Conservation (phyloP, 345 rosid genomes). For the Eucalyptus regnans region DNA sequence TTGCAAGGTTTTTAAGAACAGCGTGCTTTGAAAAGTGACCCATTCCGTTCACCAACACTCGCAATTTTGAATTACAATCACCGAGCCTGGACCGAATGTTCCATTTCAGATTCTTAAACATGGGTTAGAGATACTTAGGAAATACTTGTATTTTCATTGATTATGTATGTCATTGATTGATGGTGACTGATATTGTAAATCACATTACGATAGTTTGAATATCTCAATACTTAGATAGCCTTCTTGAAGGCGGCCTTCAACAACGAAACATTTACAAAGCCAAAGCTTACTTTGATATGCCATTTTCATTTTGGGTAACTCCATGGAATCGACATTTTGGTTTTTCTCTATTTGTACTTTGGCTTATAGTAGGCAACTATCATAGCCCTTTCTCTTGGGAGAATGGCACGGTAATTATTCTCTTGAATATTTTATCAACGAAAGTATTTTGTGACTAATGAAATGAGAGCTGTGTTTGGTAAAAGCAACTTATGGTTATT, state of each 20-base stretch:
- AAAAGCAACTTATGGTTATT: neutral
- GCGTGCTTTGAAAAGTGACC: neutral
- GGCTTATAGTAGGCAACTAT: neutral
- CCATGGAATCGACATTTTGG: neutral
- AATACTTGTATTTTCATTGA: neutral
- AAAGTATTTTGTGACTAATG: neutral
- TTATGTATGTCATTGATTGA: neutral
- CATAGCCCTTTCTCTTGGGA: neutral
- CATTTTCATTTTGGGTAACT: too few relatives aligned
- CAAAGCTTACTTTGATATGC: too few relatives aligned
- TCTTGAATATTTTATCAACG: neutral
- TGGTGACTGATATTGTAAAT: neutral
- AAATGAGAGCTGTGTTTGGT: neutral
- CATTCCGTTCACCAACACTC: rapidly evolving
- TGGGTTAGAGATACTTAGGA: neutral
- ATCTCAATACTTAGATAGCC: neutral
- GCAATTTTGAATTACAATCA: neutral
- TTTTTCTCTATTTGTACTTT: neutral
- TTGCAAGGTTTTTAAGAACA: neutral
- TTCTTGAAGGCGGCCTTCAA: neutral
- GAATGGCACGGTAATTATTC: neutral
- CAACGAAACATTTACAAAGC: neutral
- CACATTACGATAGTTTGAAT: neutral
- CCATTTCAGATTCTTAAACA: neutral
- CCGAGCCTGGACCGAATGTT: neutral